Evolutionary conservation across 257 asterid species (phyloP).

Genomic region (Mentha longifolia): DNA sequence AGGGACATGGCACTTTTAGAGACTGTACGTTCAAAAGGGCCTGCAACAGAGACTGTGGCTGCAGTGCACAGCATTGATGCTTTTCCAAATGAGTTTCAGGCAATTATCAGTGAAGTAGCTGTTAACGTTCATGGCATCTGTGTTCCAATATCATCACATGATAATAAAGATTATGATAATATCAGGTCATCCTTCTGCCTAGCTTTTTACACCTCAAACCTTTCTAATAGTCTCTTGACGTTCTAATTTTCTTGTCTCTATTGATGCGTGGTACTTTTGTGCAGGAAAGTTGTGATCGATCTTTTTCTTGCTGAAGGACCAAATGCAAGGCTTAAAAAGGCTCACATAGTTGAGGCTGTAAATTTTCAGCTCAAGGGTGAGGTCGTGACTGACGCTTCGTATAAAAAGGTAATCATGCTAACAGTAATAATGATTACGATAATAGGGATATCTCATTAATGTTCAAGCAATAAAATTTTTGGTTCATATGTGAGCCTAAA

Average conservation of each 20-base stretch:
- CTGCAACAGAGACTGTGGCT: conserved; percentile 52
- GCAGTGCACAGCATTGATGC: conserved; percentile 64
- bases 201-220: conserved; percentile 6
- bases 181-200: conserved; percentile 57
- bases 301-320: conserved; percentile 73
- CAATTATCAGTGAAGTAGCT: conserved; percentile 65
- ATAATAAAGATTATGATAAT: conserved; percentile 63
- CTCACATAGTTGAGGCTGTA: conserved; percentile 70
- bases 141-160: conserved; percentile 78
- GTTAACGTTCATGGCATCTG: conserved; percentile 77
- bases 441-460: conserved; percentile 2
- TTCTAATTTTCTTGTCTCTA: conserved; percentile 4
- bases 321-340: conserved; percentile 79
- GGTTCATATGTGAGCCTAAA: neutral
- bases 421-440: conserved; percentile 1
- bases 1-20: conserved; percentile 66
- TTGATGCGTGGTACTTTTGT: conserved; percentile 25
- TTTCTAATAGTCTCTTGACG: conserved; percentile 2
- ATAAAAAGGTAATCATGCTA: conserved; percentile 62
- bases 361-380: conserved; percentile 45
- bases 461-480: neutral
- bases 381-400: conserved; percentile 50
- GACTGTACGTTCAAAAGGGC: conserved; percentile 52
- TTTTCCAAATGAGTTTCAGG: conserved; percentile 63
- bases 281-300: conserved; percentile 76